Evolutionary conservation across 768 basidiomycete species (phyloP).

Genomic region (Xerocomellus intermedius): DNA sequence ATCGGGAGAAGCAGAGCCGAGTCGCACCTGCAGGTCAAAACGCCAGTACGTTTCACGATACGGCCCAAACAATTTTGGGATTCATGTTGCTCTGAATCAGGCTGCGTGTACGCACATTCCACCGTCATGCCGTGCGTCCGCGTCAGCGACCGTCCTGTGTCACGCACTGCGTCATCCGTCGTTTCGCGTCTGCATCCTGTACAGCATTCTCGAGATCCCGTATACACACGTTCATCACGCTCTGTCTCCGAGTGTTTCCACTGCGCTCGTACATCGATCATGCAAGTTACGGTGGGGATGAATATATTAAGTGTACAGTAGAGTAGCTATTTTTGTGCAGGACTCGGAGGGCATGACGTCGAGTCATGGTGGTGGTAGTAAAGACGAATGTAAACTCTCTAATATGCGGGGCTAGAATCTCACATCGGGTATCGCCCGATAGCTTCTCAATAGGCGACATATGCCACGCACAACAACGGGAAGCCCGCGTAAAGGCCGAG

Average conservation of each 20-base stretch:
- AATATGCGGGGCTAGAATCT: not conserved
- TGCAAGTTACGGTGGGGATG: not conserved
- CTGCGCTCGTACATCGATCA: not conserved
- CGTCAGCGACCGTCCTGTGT: too few species aligned
- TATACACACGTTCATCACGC: too few species aligned
- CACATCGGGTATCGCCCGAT: conserved; percentile 2
- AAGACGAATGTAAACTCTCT: not conserved
- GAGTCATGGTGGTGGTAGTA: not conserved
- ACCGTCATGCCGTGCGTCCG: too few species aligned
- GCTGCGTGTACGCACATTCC: too few species aligned
- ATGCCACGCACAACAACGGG: conserved; percentile 86
- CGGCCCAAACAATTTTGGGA: too few species aligned
- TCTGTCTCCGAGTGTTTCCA: too few species aligned
- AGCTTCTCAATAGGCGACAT: conserved; percentile 49
- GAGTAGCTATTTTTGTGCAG: not conserved
- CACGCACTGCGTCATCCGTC: too few species aligned
- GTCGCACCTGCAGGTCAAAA: too few species aligned
- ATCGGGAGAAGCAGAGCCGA: not conserved
- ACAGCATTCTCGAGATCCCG: too few species aligned
- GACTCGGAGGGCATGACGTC: not conserved
- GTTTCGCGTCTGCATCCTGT: too few species aligned
- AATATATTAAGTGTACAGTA: not conserved
- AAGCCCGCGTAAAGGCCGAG: conserved; percentile 88
- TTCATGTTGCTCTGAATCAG: not conserved
- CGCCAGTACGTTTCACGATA: too few species aligned